Evolutionary conservation across 768 basidiomycete genomes (phyloP).

Genomic region (Suillus luteus): DNA sequence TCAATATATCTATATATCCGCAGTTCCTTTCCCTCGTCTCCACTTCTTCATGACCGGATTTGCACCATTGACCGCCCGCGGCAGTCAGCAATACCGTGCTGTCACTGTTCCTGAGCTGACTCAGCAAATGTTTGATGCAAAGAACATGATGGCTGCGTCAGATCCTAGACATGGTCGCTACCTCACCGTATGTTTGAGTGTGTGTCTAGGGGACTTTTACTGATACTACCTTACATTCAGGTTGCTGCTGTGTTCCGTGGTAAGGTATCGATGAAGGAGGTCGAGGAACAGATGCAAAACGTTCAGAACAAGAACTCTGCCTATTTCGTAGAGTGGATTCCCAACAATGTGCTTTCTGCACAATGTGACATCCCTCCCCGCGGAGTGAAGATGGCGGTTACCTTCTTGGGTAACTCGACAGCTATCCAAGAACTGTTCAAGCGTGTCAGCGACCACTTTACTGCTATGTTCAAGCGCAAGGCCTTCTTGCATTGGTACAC

Average conservation of each 20-base stretch:
- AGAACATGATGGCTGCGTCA: conserved; percentile 99
- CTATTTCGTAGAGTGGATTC: conserved; percentile 99
- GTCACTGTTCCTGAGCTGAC: conserved; percentile 98
- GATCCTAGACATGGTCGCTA: conserved; percentile 97
- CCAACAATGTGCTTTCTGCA: conserved; percentile 97
- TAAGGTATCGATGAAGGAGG: conserved; percentile 99
- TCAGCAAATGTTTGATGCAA: conserved; percentile 99
- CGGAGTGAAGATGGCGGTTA: conserved; percentile 95
- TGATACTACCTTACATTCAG: conserved; percentile 33
- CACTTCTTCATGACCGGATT: conserved; percentile 99
- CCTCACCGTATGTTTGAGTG: conserved; percentile 68
- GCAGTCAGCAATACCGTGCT: conserved; percentile 93
- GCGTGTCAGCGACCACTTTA: conserved; percentile 98
- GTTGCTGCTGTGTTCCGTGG: conserved; percentile 98
- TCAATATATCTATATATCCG: conserved; percentile 14
- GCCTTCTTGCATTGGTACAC: conserved; percentile 99
- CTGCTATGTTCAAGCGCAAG: conserved; percentile 99
- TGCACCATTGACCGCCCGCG: conserved; percentile 91
- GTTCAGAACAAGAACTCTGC: conserved; percentile 98
- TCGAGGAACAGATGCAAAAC: conserved; percentile 98
- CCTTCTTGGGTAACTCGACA: conserved; percentile 97
- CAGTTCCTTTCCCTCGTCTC: conserved; percentile 97
- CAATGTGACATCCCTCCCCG: conserved; percentile 98
- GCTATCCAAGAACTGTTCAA: conserved; percentile 98
- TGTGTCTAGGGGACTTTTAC: neutral